Evolutionary conservation across 495 filamentous ascomycete species (phyloP).

Genomic region (Chaetomidium leptoderma): DNA sequence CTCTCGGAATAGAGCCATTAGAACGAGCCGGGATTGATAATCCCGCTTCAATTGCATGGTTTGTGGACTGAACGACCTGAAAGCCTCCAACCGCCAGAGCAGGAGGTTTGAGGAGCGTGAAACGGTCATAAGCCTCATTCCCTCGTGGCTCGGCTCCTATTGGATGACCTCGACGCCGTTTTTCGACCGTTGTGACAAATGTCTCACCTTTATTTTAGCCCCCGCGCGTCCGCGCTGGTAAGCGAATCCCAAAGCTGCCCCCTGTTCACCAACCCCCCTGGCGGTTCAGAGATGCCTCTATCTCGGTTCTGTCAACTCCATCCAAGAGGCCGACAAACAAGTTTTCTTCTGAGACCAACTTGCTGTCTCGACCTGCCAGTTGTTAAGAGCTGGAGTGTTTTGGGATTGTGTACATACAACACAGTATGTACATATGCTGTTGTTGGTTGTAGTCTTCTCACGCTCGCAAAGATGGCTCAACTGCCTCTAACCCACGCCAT

Average conservation of each 20-base stretch:
- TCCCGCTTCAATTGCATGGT: no score
- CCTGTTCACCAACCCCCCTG: not conserved
- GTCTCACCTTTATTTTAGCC: constrained; percentile 22
- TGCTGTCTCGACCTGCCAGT: not conserved
- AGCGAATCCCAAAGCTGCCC: not conserved
- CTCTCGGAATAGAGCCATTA: no score
- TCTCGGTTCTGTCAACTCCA: not conserved
- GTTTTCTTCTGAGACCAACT: not conserved
- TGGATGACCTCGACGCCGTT: constrained; percentile 15
- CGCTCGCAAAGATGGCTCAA: not conserved
- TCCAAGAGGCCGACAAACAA: not conserved
- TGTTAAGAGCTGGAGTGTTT: not conserved
- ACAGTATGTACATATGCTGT: no score
- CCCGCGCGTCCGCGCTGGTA: not conserved
- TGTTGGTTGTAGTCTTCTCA: not conserved
- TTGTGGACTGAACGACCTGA: no score
- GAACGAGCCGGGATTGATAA: no score
- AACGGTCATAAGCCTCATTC: constrained; percentile 15
- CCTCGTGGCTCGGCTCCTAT: not conserved
- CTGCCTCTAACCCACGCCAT: not conserved
- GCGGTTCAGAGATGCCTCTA: not conserved
- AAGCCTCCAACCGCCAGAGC: no score
- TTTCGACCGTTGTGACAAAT: constrained; percentile 23
- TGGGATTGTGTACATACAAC: no score
- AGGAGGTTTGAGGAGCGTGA: not conserved